phyloP scores from a whole-genome alignment of 176 grass and related monocot species.

The Carex cristatella region DNA sequence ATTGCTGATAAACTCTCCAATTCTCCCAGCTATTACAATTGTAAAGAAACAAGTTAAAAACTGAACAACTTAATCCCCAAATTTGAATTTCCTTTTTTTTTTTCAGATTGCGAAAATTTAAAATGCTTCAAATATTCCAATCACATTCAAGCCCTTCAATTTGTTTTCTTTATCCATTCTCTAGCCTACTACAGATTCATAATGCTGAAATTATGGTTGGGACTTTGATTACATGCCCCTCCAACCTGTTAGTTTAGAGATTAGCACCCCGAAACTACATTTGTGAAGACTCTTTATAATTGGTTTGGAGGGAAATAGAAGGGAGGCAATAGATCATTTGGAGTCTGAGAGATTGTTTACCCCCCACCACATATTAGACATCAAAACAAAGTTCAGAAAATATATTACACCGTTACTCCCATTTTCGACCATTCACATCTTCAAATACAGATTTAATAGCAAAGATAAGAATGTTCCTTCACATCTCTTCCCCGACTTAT shows the following conservation, averaged over 20 bases:
- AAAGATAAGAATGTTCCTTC: no score
- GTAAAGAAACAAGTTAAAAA: neutral
- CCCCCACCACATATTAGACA: no score
- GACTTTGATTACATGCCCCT: neutral
- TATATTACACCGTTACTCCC: no score
- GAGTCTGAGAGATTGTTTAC: no score
- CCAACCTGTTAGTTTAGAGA: neutral
- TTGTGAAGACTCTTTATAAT: no score
- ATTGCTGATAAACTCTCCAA: conserved; percentile 29
- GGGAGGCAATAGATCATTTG: no score
- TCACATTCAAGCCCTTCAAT: neutral
- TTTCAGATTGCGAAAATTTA: neutral
- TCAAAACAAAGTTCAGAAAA: no score
- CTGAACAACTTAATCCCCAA: neutral
- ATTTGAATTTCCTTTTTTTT: neutral
- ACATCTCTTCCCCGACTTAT: no score
- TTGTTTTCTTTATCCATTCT: neutral
- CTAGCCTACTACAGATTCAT: neutral
- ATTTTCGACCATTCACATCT: no score
- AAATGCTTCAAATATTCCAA: neutral
- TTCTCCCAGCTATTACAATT: conserved; percentile 17
- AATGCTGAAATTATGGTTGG: neutral
- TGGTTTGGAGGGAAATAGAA: no score
- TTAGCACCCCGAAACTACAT: neutral
- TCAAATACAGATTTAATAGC: no score